A percentile compares a stretch with the other conserved stretches of the same genome.
These are phyloP conservation scores for Cercospora citrullina DNA, from an alignment of 2,329 filamentous ascomycete species.

Conservation along the genomic window DNA sequence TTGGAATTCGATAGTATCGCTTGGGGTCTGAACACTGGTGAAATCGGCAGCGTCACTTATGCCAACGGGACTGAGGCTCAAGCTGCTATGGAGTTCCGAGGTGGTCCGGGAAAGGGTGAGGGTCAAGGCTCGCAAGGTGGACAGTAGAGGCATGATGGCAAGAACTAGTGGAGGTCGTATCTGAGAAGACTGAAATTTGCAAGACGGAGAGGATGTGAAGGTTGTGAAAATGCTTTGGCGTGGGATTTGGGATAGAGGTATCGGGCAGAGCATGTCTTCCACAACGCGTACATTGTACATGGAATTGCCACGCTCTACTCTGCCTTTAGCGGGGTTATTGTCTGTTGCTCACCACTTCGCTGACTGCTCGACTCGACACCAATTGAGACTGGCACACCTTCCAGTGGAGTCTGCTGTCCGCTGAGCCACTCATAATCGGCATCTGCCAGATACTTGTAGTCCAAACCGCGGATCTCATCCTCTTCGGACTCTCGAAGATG, in stretches of 20 bases:
- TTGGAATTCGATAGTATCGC: constrained; percentile 19
- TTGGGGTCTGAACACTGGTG: constrained; percentile 13
- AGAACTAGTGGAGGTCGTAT: background rate
- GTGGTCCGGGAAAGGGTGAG: background rate
- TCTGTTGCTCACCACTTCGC: background rate
- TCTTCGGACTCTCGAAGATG: constrained; percentile 56
- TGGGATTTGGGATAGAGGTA: too few species aligned
- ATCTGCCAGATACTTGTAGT: constrained; percentile 56
- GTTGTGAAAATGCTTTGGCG: too few species aligned
- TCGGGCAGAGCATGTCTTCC: too few species aligned
- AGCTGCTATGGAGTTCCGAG: background rate
- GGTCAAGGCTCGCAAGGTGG: background rate
- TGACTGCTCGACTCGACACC: background rate
- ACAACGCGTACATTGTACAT: too few species aligned
- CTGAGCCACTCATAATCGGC: constrained; percentile 26
- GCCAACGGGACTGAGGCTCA: background rate
- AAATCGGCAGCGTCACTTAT: background rate
- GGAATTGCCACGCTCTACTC: background rate
- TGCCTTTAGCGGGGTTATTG: background rate
- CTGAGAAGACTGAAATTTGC: too few species aligned
- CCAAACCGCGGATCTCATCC: constrained; percentile 56
- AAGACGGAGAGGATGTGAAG: too few species aligned
- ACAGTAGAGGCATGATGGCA: too few species aligned
- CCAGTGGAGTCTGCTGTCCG: background rate
- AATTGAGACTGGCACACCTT: background rate